Base-by-base conservation (phyloP, 176 grass and related monocot genomes). In the Dactylis glomerata region DNA sequence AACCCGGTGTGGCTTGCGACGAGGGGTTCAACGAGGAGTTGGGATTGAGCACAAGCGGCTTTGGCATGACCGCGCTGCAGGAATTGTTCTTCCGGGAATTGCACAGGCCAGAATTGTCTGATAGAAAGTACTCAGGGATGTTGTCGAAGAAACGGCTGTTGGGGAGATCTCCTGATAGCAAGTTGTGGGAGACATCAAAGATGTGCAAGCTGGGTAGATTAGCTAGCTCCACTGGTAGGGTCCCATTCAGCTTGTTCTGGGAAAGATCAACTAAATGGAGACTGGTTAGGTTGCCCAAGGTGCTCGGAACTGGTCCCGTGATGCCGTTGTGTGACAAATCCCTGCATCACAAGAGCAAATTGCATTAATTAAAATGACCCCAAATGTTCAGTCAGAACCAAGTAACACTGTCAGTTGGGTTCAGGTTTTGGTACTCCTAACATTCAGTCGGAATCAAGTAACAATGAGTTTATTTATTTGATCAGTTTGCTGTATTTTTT, bases 21-120 rank as follows among this genome's bases (percentile, higher is more conserved):
- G 80, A 88, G 54, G 89, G 88, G 57, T 88, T 81, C 12, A 85
- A 71, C 1, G 94, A 97, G 10, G 91, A 92, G 50, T 99, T 99
- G 33, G 96, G 96, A 34, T 99, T 99, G 31, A 99, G 86, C 77
- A 99, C 96, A 46, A 99, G 95, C 0, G 96, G 96, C 85, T 99
- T 99, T 12, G 96, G 96, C 84, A 99, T 92, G 54, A 92, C 79
- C 17, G 68, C 46, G 1, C 13, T 74, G 78, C 93, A 96, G 68
- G 93, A 95, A 52, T 77, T 68, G 72, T 99, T 99, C 80, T 89
- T 87, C 46, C 75, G 33, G 14, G 89, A 88, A 30, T 86, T 90
- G 55, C 93, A 96, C 54, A 99, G 77, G 34, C 89, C 93, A 16
- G 84, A 56, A 85, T 99, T 99, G 79, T 92, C 87, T 20, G 76